Evolutionary conservation across 2,329 filamentous ascomycete species (phyloP), one percentile per base, ranked within the genome.

Genomic region (Nemania abortiva): DNA sequence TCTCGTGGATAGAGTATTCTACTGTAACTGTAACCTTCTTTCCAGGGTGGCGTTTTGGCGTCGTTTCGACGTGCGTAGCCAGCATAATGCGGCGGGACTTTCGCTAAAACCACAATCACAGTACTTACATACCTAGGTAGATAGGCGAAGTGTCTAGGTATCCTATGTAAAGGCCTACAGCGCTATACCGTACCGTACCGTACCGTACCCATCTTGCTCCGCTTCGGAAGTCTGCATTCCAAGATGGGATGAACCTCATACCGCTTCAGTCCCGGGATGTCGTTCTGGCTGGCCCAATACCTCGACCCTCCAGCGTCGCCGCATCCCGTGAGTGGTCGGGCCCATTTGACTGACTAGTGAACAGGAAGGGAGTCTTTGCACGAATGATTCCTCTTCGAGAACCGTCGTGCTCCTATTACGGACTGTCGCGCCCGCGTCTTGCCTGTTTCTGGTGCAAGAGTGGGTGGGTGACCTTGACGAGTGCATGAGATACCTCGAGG

Each of bases 201-300:
- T 60, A 60, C 49, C 60, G n/a, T 34, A 34, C 31, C 31, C 50
- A 47, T 42, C 52, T 22, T 45, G 53, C 24, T 55, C 54, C 22
- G 61, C 68, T 53, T 68, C 60, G 52, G 60, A 22, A 57, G 50
- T 59, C 49, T 55, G 50, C 65, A 62, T 53, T 45, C 53, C 54
- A 53, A 52, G 62, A 65, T 52, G 53, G 39, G 31, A 64, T 54
- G 56, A 69, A 66, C 62, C 69, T 68, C 29, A 50, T 34, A 11
- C 13, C n/a, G 27, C 39, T 45, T 27, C 29, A 39, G 56, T 52
- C 45, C 50, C 29, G 52, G 61, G 34, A 52, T 39, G 61, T 62
- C 31, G 42, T 55, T 45, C 53, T 60, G 57, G 54, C 45, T 42
- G 57, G 53, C 52, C 57, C 58, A 53, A 58, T 24, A 50, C 54